phyloP scores from a whole-genome alignment of 805 yeast species.

The Candida quercuum region DNA sequence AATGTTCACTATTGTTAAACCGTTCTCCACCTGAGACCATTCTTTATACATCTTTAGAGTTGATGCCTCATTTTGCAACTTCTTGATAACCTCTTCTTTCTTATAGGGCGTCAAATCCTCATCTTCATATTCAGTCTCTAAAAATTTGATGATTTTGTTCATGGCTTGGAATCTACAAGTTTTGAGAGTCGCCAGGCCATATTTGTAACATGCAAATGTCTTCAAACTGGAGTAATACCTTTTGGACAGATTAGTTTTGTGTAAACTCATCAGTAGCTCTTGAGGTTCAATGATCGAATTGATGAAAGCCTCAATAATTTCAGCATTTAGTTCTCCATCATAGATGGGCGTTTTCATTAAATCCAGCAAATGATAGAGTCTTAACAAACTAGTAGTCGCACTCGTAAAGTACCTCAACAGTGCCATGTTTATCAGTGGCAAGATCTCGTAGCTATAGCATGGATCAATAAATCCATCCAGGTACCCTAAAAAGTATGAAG shows the following conservation, averaged over 20 bases:
- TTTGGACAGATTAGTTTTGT: conserved; percentile 6
- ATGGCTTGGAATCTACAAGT: conserved; percentile 12
- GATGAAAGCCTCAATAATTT: neutral
- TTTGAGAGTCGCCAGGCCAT: conserved; percentile 5
- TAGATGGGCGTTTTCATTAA: neutral
- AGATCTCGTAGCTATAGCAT: neutral
- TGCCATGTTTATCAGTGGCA: neutral
- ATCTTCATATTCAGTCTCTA: conserved; percentile 8
- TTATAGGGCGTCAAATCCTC: conserved; percentile 1
- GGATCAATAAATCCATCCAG: neutral
- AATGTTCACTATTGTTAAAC: neutral
- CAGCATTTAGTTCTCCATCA: neutral
- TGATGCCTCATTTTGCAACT: conserved; percentile 8
- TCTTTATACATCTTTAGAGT: conserved; percentile 8
- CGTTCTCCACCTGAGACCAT: conserved; percentile 12
- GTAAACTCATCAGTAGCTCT: neutral
- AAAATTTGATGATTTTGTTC: conserved; percentile 13
- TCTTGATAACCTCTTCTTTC: conserved; percentile 9
- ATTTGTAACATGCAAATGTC: conserved; percentile 6
- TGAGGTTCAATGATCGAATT: neutral
- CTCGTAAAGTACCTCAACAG: neutral
- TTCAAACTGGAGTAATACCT: conserved; percentile 13
- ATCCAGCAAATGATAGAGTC: neutral
- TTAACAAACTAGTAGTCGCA: neutral
- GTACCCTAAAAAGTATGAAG: neutral